Evolutionary conservation across 2,329 filamentous ascomycete genomes (phyloP).

Genomic region (Paecilomyces sp.): DNA sequence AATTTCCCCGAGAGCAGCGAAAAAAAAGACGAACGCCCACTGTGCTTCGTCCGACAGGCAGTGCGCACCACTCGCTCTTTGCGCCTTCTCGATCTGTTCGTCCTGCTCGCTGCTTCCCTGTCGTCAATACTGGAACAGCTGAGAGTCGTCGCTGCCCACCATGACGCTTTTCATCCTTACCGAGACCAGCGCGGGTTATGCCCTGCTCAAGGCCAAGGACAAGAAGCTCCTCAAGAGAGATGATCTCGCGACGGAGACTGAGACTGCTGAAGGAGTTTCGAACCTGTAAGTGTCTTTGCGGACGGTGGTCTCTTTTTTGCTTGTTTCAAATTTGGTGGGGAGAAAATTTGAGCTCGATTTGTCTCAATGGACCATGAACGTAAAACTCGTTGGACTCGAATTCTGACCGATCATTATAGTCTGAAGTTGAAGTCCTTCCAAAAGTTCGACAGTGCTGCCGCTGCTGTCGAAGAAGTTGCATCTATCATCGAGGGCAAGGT

Average conservation of each 20-base stretch:
- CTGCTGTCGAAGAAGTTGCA: constrained; percentile 83
- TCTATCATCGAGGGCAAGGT: constrained; percentile 91
- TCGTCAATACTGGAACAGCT: constrained; percentile 13
- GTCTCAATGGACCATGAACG: not conserved
- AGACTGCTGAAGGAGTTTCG: constrained; percentile 75
- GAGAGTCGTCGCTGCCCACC: constrained; percentile 31
- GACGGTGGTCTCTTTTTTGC: not conserved
- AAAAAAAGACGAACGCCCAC: constrained; percentile 19
- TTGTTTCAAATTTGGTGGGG: not conserved
- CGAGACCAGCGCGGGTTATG: constrained; percentile 94
- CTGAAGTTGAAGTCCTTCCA: constrained; percentile 94
- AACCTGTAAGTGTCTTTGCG: constrained; percentile 59
- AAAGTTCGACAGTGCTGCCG: constrained; percentile 92
- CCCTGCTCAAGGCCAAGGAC: constrained; percentile 95
- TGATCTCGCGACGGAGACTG: constrained; percentile 66
- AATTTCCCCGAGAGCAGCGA: constrained; percentile 26
- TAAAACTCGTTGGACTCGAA: constrained; percentile 4
- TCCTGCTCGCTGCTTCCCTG: constrained; percentile 11
- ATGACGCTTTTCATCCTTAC: constrained; percentile 91
- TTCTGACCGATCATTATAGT: constrained; percentile 39
- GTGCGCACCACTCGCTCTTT: constrained; percentile 8
- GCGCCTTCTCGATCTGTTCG: constrained; percentile 10
- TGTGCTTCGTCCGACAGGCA: constrained; percentile 22
- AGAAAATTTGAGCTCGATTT: not conserved
- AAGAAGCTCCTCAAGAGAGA: constrained; percentile 94